Base-by-base conservation (phyloP, 306 rosid species). In the Cucurbita argyrosperma region DNA sequence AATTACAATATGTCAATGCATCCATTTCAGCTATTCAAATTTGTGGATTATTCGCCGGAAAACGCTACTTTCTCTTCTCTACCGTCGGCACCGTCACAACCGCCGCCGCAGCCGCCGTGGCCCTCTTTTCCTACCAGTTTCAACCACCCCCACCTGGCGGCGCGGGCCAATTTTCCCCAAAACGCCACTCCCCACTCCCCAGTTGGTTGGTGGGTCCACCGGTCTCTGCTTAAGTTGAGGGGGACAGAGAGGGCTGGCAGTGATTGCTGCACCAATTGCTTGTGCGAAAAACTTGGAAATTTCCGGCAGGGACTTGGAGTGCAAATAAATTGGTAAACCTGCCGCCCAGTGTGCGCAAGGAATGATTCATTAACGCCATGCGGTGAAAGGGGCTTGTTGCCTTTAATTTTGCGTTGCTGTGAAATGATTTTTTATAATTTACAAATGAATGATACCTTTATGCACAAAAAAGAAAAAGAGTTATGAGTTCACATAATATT, bases 191-290 rank as follows among this genome's bases (percentile, higher is more conserved):
- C 53, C 15, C 75, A 72, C 50, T 66, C 81, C 45, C 71, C 80
- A 1, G 73, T 63, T 13, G 70, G 83, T n/a, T 87, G 89, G 91
- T 87, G 86, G 89, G 91, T 87, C 87, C 42, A 73, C 85, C 5
- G 86, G 84, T 9, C 81, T 85, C 63, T 85, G 78, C 3, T 30
- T 2, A 30, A 30, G 35, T 30, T 30, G 35, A 30, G 83, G 90
- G 75, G 82, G 79, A 10, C 84, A 86, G 87, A 80, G 76, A 72
- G 68, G 14, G 83, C 82, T 1, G 82, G 85, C 45, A 37, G 71
- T 0, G 92, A 85, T 61, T 82, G 81, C 43, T 57, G 83, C 55
- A 40, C 77, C 72, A 84, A 84, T 75, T 75, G 78, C 30, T 53
- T 62, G 4, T 84, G 86, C 35, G 35, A 30, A 30, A 30, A 30